phyloP scores from a whole-genome alignment of 2,329 filamentous ascomycete genomes.

The Phialemonium atrogriseum region DNA sequence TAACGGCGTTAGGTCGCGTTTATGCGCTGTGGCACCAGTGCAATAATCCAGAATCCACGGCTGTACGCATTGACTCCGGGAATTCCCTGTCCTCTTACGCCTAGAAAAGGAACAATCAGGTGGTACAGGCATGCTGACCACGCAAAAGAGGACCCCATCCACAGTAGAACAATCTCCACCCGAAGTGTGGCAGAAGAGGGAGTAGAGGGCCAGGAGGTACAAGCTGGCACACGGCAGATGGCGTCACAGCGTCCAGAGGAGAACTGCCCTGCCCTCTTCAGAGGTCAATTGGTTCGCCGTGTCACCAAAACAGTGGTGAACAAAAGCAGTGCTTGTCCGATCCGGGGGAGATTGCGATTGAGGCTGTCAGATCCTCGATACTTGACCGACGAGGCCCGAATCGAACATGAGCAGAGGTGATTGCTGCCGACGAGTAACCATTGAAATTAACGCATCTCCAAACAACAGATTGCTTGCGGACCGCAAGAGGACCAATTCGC shows the following conservation, averaged over 20 bases:
- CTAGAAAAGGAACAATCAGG: conserved; percentile 17
- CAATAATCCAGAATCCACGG: conserved; percentile 18
- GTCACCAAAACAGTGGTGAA: no score
- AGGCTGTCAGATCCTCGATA: no score
- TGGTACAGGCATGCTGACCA: conserved; percentile 19
- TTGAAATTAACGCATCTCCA: no score
- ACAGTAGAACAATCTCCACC: conserved; percentile 2
- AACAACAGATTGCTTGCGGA: no score
- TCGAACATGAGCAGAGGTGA: no score
- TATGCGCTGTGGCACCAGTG: conserved; percentile 15
- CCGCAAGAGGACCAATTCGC: no score
- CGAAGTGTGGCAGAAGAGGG: not conserved
- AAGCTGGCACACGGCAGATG: conserved; percentile 1
- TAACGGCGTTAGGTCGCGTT: conserved; percentile 12
- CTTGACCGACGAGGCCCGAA: no score
- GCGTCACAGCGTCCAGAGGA: no score
- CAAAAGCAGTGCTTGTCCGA: no score
- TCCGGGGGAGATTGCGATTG: no score
- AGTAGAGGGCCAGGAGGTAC: not conserved
- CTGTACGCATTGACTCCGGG: conserved; percentile 28
- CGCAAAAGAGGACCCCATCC: conserved; percentile 18
- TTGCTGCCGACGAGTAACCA: no score
- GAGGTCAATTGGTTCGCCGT: conserved; percentile 4
- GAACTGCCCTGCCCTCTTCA: no score
- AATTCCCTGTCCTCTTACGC: conserved; percentile 16